phyloP scores from a whole-genome alignment of 2,329 filamentous ascomycete species.

The Arachnopeziza araneosa region DNA sequence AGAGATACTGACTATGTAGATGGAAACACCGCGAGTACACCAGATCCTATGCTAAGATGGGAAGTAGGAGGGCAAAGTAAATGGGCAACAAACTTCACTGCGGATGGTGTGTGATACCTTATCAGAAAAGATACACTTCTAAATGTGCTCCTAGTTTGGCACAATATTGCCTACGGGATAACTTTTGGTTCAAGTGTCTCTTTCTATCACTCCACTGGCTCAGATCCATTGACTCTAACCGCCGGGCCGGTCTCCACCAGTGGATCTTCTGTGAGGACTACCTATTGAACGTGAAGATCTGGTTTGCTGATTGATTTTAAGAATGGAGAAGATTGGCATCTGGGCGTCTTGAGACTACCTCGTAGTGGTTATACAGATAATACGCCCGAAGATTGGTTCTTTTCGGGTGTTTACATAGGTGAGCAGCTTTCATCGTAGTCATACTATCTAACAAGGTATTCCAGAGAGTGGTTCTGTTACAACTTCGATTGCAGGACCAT shows the following conservation, averaged over 20 bases:
- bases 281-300: not conserved
- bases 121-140: not conserved
- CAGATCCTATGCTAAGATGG: slow-evolving; percentile 59
- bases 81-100: slow-evolving; percentile 2
- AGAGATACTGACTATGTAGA: slow-evolving; percentile 37
- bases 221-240: slow-evolving; percentile 48
- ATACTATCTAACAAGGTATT: not conserved
- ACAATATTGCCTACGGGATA: slow-evolving; percentile 71
- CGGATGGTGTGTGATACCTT: not conserved
- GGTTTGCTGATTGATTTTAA: not conserved
- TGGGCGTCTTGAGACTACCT: slow-evolving; percentile 63
- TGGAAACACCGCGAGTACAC: slow-evolving; percentile 19
- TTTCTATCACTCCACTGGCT: slow-evolving; percentile 65
- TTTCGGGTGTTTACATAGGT: slow-evolving; percentile 61
- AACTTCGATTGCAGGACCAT: not conserved
- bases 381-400: slow-evolving; percentile 59
- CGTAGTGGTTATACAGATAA: slow-evolving; percentile 46
- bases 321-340: slow-evolving; percentile 67
- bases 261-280: slow-evolving; percentile 35
- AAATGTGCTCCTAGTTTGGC: slow-evolving; percentile 46
- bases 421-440: not conserved
- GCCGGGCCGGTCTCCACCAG: slow-evolving; percentile 54
- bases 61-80: slow-evolving; percentile 39
- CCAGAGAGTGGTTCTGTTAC: not conserved
- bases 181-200: slow-evolving; percentile 61